Conservation (phyloP, 2,329 filamentous ascomycete genomes). For the Calonectria multiphialidica region DNA sequence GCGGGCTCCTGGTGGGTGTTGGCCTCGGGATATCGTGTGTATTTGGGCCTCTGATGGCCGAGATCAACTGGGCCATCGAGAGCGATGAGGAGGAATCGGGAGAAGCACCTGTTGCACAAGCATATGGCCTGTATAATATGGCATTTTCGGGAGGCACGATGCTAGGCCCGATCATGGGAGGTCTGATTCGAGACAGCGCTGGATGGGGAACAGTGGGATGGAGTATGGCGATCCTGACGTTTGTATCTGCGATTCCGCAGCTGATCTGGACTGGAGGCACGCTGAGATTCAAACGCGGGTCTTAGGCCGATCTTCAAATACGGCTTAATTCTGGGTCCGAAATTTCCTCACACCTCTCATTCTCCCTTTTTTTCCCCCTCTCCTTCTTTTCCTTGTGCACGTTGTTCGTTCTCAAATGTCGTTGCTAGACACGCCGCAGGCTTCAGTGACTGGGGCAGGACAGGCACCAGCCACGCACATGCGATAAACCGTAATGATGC, state of each 20-base stretch:
- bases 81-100: constrained; percentile 34
- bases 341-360: background rate
- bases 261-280: constrained; percentile 47
- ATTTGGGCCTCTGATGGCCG: constrained; percentile 51
- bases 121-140: constrained; percentile 52
- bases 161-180: constrained; percentile 49
- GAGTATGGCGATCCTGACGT: constrained; percentile 45
- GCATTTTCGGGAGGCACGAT: constrained; percentile 49
- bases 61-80: constrained; percentile 50
- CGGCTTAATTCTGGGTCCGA: background rate
- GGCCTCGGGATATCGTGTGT: constrained; percentile 47
- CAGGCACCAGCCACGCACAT: constrained; percentile 8
- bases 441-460: background rate
- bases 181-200: constrained; percentile 47
- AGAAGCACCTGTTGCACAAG: constrained; percentile 47
- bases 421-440: background rate
- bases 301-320: constrained; percentile 24
- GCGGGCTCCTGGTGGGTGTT: constrained; percentile 47
- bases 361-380: background rate
- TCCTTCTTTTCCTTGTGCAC: background rate
- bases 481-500: constrained; percentile 35
- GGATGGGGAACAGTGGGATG: constrained; percentile 50
- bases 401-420: background rate
- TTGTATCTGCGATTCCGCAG: constrained; percentile 43
- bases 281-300: constrained; percentile 40